phyloP scores from a whole-genome alignment of 495 filamentous ascomycete genomes.

The Penicillium riverlandense region DNA sequence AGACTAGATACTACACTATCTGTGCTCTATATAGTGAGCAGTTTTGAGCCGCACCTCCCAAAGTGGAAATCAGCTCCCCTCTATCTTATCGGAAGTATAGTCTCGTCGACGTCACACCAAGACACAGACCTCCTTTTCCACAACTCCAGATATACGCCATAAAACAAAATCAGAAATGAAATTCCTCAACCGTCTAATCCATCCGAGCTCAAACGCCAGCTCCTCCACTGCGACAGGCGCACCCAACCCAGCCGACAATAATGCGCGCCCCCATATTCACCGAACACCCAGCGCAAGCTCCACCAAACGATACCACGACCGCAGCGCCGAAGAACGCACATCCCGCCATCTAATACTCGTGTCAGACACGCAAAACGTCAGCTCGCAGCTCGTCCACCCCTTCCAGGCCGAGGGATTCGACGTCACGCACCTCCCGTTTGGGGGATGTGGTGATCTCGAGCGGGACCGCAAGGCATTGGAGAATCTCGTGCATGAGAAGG shows the following conservation, averaged over 20 bases:
- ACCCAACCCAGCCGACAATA: too few relatives aligned
- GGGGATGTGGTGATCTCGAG: conserved; percentile 32
- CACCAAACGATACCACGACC: conserved; percentile 4
- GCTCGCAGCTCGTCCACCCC: conserved; percentile 42
- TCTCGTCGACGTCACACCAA: conserved; percentile 17
- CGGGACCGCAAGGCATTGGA: conserved; percentile 27
- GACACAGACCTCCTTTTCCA: background rate
- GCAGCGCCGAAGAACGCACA: conserved; percentile 7
- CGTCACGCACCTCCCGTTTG: conserved; percentile 52
- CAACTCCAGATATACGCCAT: too few relatives aligned
- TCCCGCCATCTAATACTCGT: conserved; percentile 48
- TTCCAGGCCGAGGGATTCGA: conserved; percentile 61
- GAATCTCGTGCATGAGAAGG: conserved; percentile 39
- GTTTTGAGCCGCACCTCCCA: too few relatives aligned
- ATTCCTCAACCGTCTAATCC: background rate
- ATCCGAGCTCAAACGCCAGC: background rate
- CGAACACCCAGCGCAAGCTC: conserved; percentile 11
- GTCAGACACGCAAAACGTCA: conserved; percentile 52
- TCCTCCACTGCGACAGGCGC: too few relatives aligned
- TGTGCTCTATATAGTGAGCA: too few relatives aligned
- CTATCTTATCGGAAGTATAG: conserved; percentile 9
- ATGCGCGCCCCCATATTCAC: background rate
- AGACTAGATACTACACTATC: too few relatives aligned
- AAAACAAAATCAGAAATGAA: too few relatives aligned
- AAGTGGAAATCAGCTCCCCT: background rate